A percentile compares a stretch with the other conserved stretches of the same genome.
Evolutionary conservation across 1,284 basidiomycete species (phyloP).

Genomic region (Sporisorium scitamineum): DNA sequence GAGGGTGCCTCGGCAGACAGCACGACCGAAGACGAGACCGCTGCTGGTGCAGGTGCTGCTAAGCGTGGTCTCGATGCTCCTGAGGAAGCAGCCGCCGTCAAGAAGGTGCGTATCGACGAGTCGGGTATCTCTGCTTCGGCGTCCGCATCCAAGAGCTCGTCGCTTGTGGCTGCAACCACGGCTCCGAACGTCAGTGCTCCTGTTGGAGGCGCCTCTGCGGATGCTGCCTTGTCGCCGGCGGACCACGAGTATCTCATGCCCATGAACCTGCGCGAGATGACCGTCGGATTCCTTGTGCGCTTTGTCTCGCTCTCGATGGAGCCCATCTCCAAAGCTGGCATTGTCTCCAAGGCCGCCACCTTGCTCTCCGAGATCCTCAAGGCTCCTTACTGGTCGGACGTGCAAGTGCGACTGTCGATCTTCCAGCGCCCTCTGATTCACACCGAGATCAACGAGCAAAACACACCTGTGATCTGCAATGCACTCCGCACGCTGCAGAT

Average conservation of each 20-base stretch:
- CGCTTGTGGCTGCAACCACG: conserved; percentile 40
- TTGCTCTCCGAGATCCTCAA: conserved; percentile 86
- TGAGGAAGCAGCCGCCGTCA: conserved; percentile 62
- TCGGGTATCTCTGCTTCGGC: conserved; percentile 66
- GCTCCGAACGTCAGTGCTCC: conserved; percentile 3
- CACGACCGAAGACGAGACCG: conserved; percentile 13
- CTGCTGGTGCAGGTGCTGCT: conserved; percentile 10
- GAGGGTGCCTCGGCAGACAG: conserved; percentile 11
- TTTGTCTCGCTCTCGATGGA: conserved; percentile 83
- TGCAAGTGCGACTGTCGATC: conserved; percentile 83
- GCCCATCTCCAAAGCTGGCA: conserved; percentile 75
- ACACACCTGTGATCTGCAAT: conserved; percentile 80
- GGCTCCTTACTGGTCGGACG: conserved; percentile 89
- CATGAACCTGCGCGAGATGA: conserved; percentile 71
- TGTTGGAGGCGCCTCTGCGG: background rate
- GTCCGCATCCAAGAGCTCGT: conserved; percentile 67
- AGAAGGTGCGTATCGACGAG: conserved; percentile 71
- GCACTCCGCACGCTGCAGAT: conserved; percentile 90
- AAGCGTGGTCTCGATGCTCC: conserved; percentile 35
- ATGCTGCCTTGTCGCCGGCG: conserved; percentile 22
- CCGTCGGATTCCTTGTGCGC: conserved; percentile 92
- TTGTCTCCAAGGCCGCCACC: conserved; percentile 81
- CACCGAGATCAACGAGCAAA: conserved; percentile 76
- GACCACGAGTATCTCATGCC: conserved; percentile 62
- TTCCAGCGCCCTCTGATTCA: conserved; percentile 71